Evolutionary conservation across 257 asterid genomes (phyloP).

Genomic region (Paulownia fortunei): DNA sequence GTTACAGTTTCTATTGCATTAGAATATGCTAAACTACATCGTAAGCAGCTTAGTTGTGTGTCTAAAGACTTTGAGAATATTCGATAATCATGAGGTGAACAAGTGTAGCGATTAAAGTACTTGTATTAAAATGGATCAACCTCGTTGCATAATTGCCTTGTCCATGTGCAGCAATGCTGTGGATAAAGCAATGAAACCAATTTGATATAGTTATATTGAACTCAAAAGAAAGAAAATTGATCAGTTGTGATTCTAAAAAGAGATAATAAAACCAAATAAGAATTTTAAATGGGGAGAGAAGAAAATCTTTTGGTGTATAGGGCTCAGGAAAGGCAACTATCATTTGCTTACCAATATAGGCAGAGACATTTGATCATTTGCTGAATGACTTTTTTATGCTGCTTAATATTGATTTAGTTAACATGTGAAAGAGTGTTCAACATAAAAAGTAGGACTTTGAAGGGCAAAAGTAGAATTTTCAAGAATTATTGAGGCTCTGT

Average conservation of each 20-base stretch:
- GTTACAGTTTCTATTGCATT: background rate
- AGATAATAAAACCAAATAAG: too few species aligned
- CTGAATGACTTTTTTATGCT: too few species aligned
- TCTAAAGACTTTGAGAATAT: background rate
- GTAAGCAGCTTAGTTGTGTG: background rate
- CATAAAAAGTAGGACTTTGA: too few species aligned
- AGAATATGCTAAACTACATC: background rate
- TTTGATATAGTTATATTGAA: background rate
- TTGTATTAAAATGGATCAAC: background rate
- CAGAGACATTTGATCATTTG: too few species aligned
- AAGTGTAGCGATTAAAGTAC: background rate
- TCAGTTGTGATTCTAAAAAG: too few species aligned
- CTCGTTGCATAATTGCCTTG: background rate
- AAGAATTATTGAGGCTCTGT: background rate
- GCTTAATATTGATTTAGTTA: too few species aligned
- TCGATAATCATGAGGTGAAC: constrained; percentile 14
- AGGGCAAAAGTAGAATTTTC: background rate
- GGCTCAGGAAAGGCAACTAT: too few species aligned
- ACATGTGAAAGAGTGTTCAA: too few species aligned
- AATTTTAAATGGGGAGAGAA: too few species aligned
- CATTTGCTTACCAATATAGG: too few species aligned
- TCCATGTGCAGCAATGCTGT: constrained; percentile 29
- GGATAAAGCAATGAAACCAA: constrained; percentile 1
- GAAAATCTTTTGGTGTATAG: too few species aligned
- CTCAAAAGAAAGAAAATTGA: background rate